Evolutionary conservation across 768 basidiomycete genomes (phyloP).

Genomic region (Leccinum subtestaceum): DNA sequence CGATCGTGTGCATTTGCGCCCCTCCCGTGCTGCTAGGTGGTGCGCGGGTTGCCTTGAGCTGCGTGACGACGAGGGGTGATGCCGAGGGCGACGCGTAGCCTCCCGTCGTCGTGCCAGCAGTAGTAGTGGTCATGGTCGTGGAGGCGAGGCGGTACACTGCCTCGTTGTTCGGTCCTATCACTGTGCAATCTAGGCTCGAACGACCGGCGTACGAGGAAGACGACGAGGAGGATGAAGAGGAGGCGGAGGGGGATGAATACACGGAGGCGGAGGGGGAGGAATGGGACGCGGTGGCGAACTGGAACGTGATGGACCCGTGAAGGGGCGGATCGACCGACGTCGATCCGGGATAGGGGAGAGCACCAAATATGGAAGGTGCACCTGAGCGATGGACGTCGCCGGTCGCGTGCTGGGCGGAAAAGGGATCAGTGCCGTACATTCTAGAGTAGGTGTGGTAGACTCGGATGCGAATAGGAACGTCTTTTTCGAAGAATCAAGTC

Average conservation of each 20-base stretch:
- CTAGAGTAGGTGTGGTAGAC: no score
- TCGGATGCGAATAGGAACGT: neutral
- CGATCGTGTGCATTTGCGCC: constrained; percentile 36
- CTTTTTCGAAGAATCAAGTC: no score
- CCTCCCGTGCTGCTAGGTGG: constrained; percentile 16
- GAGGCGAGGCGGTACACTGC: constrained; percentile 41
- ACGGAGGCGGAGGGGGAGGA: neutral
- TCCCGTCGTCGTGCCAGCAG: neutral
- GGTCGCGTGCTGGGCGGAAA: constrained; percentile 27
- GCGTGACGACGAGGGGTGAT: neutral
- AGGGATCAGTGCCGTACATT: constrained; percentile 30
- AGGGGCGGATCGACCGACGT: constrained; percentile 26
- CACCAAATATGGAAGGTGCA: constrained; percentile 58
- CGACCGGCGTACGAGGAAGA: neutral
- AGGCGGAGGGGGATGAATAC: neutral
- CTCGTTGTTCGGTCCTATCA: constrained; percentile 50
- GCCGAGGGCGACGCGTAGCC: neutral
- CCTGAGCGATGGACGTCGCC: constrained; percentile 1
- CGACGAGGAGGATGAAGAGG: neutral
- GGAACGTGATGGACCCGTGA: constrained; percentile 40
- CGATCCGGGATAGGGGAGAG: constrained; percentile 51
- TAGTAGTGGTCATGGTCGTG: constrained; percentile 35
- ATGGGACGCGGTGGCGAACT: constrained; percentile 19
- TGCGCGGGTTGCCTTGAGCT: constrained; percentile 39
- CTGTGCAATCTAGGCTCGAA: constrained; percentile 30